Percentiles rank a stretch among this genome's conserved stretches.
phyloP scores from a whole-genome alignment of 2,329 filamentous ascomycete genomes.

The Calonectria pteridis region DNA sequence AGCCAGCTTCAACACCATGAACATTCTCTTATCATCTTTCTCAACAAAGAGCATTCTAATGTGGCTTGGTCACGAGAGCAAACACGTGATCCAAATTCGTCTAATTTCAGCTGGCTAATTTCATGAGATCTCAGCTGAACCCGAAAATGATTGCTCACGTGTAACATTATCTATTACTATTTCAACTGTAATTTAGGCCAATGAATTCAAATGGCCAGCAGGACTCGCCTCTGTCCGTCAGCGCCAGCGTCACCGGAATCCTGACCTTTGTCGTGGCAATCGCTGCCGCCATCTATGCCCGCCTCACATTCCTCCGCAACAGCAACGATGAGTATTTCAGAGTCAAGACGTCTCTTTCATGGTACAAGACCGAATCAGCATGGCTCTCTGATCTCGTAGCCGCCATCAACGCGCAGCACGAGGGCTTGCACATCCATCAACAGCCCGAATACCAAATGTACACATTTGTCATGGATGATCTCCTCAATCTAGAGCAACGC shows the following conservation, averaged over 20 bases:
- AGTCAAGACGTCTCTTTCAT: constrained; percentile 59
- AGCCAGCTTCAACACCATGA: background rate
- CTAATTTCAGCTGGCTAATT: background rate
- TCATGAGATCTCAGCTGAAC: background rate
- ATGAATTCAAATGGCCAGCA: constrained; percentile 45
- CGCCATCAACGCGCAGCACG: constrained; percentile 44
- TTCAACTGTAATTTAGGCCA: background rate
- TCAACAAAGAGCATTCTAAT: background rate
- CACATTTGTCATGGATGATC: constrained; percentile 60
- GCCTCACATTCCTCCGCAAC: constrained; percentile 59
- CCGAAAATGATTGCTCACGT: no score
- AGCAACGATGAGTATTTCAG: constrained; percentile 61
- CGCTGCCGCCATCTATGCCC: constrained; percentile 56
- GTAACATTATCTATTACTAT: background rate
- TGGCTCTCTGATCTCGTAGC: constrained; percentile 59
- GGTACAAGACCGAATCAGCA: constrained; percentile 63
- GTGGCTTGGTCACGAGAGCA: background rate
- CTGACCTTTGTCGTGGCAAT: constrained; percentile 63
- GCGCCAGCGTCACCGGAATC: constrained; percentile 58
- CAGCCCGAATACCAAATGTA: constrained; percentile 61
- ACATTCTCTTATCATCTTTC: background rate
- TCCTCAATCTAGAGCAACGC: constrained; percentile 57
- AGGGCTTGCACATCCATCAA: constrained; percentile 40
- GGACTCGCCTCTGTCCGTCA: constrained; percentile 60
- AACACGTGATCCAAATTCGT: background rate